Evolutionary conservation across 2,329 filamentous ascomycete genomes (phyloP).

Genomic region (Hyphodiscus sp.): DNA sequence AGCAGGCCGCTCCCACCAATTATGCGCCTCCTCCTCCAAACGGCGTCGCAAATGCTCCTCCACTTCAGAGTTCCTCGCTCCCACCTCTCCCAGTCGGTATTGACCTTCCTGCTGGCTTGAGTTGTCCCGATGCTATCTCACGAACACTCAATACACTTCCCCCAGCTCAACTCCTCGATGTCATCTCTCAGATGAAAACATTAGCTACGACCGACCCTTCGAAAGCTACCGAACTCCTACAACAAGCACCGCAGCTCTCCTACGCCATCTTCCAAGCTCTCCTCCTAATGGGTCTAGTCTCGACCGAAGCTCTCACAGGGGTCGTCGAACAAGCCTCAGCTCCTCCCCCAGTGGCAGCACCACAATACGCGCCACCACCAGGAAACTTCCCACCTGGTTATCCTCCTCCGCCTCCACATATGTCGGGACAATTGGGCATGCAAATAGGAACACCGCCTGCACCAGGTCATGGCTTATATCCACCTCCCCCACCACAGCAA

Average conservation of each 20-base stretch:
- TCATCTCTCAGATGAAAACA: slow-evolving; percentile 89
- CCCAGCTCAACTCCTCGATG: slow-evolving; percentile 83
- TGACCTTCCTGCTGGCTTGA: slow-evolving; percentile 76
- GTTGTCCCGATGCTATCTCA: slow-evolving; percentile 84
- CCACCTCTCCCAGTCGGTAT: slow-evolving; percentile 79
- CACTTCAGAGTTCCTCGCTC: slow-evolving; percentile 46
- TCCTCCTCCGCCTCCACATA: slow-evolving; percentile 34
- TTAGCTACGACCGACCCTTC: slow-evolving; percentile 75
- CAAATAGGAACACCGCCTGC: slow-evolving; percentile 38
- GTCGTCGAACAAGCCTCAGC: slow-evolving; percentile 59
- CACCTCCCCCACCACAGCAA: slow-evolving; percentile 17
- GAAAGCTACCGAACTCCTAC: slow-evolving; percentile 78
- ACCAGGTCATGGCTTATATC: slow-evolving; percentile 32
- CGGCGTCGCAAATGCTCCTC: slow-evolving; percentile 18
- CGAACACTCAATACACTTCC: slow-evolving; percentile 82
- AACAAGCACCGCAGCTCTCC: slow-evolving; percentile 83
- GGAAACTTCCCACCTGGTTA: slow-evolving; percentile 31
- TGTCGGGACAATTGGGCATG: slow-evolving; percentile 33
- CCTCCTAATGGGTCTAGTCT: slow-evolving; percentile 86
- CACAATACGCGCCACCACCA: slow-evolving; percentile 20
- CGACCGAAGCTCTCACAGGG: slow-evolving; percentile 71
- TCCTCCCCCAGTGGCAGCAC: slow-evolving; percentile 38
- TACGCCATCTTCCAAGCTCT: slow-evolving; percentile 95
- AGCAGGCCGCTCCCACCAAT: slow-evolving; percentile 28
- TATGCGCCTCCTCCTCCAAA: slow-evolving; percentile 21